A percentile compares a stretch with the other conserved stretches of the same genome.
phyloP scores from a whole-genome alignment of 2,329 filamentous ascomycete species.

The Ceratocystis diversiconidia region DNA sequence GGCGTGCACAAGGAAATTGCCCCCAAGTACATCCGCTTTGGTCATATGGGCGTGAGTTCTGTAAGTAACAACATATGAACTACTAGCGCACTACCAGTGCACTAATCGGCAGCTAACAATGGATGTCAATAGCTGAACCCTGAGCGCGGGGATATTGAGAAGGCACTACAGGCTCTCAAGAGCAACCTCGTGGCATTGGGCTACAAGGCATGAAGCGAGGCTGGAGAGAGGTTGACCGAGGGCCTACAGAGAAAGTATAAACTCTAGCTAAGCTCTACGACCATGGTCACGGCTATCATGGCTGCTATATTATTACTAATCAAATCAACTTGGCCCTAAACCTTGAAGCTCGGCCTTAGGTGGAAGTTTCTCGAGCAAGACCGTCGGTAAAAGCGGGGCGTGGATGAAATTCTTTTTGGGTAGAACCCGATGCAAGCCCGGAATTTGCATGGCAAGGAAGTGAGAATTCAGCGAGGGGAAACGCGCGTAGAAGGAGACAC shows the following conservation, averaged over 20 bases:
- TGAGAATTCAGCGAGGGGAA: neutral
- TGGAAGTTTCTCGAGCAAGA: conserved; percentile 9
- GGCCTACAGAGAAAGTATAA: neutral
- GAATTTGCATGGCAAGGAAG: neutral
- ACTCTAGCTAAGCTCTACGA: neutral
- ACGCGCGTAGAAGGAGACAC: neutral
- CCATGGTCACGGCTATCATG: too few relatives aligned
- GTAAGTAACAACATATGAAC: conserved; percentile 32
- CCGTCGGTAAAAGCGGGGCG: conserved; percentile 9
- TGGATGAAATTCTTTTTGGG: neutral
- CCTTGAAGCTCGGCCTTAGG: too few relatives aligned
- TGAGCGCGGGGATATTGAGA: conserved; percentile 65
- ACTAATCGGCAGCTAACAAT: neutral
- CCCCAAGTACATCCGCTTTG: conserved; percentile 84
- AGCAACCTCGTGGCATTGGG: conserved; percentile 62
- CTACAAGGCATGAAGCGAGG: conserved; percentile 26
- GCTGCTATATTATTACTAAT: neutral
- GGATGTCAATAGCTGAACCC: conserved; percentile 47
- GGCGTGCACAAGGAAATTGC: conserved; percentile 94
- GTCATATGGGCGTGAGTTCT: conserved; percentile 93
- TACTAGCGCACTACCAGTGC: too few relatives aligned
- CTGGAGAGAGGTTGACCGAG: neutral
- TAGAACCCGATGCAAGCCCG: neutral
- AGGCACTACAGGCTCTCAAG: conserved; percentile 65
- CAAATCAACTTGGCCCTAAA: neutral